These are phyloP conservation scores for Alternaria infectoria DNA, from an alignment of 2,329 filamentous ascomycete genomes.

Conservation along the genomic window DNA sequence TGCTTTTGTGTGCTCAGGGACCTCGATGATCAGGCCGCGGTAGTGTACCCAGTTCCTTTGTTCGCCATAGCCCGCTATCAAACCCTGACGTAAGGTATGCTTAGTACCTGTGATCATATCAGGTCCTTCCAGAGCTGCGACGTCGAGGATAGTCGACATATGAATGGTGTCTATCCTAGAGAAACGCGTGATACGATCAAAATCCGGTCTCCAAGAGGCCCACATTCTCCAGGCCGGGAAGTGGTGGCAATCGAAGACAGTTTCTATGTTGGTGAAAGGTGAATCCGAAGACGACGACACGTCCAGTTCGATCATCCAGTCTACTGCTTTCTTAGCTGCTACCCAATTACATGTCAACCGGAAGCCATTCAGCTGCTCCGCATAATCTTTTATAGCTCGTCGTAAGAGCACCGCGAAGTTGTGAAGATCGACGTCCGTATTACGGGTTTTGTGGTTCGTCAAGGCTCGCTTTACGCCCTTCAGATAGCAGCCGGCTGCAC, in stretches of 20 bases:
- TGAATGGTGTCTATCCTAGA: constrained; percentile 17
- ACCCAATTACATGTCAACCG: constrained; percentile 33
- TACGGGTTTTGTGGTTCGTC: constrained; percentile 15
- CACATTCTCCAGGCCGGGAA: constrained; percentile 39
- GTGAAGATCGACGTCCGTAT: constrained; percentile 22
- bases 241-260: constrained; percentile 30
- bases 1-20: constrained; percentile 24
- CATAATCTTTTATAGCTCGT: constrained; percentile 29
- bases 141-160: constrained; percentile 26
- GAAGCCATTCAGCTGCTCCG: constrained; percentile 33
- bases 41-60: constrained; percentile 21
- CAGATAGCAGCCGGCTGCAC: constrained; percentile 32
- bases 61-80: constrained; percentile 28
- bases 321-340: constrained; percentile 24
- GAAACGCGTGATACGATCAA: constrained; percentile 19
- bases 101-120: constrained; percentile 29
- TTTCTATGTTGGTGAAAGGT: constrained; percentile 18
- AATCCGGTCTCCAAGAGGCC: constrained; percentile 38
- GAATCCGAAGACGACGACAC: constrained; percentile 10
- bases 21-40: constrained; percentile 27
- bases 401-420: constrained; percentile 30
- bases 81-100: constrained; percentile 28
- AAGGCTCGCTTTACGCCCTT: constrained; percentile 30
- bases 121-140: constrained; percentile 40
- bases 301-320: constrained; percentile 29